Evolutionary conservation across 2,329 filamentous ascomycete genomes (phyloP).

Genomic region (Curvularia eragrostidis): DNA sequence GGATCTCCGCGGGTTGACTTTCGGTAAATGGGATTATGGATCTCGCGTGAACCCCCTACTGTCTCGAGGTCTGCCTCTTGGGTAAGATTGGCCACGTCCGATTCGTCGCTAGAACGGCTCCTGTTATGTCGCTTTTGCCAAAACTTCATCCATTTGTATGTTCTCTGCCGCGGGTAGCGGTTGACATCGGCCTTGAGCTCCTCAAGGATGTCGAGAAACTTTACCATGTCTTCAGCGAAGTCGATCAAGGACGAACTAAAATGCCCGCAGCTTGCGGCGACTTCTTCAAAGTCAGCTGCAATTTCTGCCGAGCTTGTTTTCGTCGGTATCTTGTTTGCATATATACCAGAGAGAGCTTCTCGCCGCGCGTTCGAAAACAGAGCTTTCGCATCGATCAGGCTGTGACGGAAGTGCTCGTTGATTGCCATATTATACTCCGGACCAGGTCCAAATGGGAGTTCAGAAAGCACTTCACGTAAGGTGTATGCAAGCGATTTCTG

Average conservation of each 20-base stretch:
- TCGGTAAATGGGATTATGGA: constrained; percentile 46
- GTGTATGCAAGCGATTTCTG: constrained; percentile 91
- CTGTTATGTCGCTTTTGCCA: constrained; percentile 61
- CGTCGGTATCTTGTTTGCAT: constrained; percentile 77
- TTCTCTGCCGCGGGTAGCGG: constrained; percentile 65
- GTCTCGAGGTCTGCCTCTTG: constrained; percentile 37
- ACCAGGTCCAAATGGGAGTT: constrained; percentile 78
- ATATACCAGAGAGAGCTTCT: constrained; percentile 78
- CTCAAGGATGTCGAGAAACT: constrained; percentile 82
- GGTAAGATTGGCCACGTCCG: constrained; percentile 35
- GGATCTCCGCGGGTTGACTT: constrained; percentile 36
- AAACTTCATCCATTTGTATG: constrained; percentile 86
- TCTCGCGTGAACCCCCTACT: constrained; percentile 43
- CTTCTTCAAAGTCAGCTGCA: constrained; percentile 94
- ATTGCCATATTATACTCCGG: constrained; percentile 73
- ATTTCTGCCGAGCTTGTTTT: constrained; percentile 73
- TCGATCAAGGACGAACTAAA: constrained; percentile 92
- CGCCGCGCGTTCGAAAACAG: constrained; percentile 79
- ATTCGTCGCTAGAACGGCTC: constrained; percentile 23
- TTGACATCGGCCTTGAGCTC: constrained; percentile 78
- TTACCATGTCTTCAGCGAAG: constrained; percentile 87
- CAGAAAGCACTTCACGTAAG: constrained; percentile 83
- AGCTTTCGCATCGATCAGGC: constrained; percentile 78
- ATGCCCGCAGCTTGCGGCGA: constrained; percentile 95
- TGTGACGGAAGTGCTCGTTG: constrained; percentile 80